Evolutionary conservation across 441 rosid genomes (phyloP).

Genomic region (Gossypium schwendimanii): DNA sequence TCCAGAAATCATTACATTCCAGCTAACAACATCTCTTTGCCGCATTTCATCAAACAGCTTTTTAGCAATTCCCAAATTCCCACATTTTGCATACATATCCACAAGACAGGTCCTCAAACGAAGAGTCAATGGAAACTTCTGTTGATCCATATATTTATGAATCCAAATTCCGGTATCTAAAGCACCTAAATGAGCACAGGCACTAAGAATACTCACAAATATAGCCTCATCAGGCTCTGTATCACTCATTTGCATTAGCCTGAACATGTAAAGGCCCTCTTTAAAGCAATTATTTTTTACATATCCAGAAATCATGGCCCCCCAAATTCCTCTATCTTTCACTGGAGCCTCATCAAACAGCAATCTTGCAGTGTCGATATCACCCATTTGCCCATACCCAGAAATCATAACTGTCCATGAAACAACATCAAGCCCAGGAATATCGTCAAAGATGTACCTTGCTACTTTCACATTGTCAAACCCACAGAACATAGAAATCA

Average conservation of each 20-base stretch:
- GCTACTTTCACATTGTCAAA: constrained; percentile 25
- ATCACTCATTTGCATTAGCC: constrained; percentile 31
- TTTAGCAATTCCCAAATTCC: constrained; percentile 44
- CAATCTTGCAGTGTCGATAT: constrained; percentile 31
- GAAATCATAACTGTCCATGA: constrained; percentile 46
- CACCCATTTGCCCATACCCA: constrained; percentile 38
- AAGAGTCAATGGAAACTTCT: constrained; percentile 24
- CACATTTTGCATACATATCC: constrained; percentile 69
- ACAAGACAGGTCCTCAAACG: constrained; percentile 50
- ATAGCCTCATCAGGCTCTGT: constrained; percentile 37
- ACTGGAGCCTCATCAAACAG: constrained; percentile 32
- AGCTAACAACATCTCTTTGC: constrained; percentile 42
- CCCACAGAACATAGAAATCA: constrained; percentile 34
- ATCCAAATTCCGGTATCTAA: constrained; percentile 42
- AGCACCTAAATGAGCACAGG: constrained; percentile 41
- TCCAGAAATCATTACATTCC: constrained; percentile 62
- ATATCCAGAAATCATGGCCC: constrained; percentile 47
- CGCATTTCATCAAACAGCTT: constrained; percentile 39
- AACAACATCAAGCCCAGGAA: constrained; percentile 24
- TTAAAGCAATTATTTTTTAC: constrained; percentile 37
- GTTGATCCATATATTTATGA: constrained; percentile 35
- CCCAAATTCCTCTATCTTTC: constrained; percentile 48
- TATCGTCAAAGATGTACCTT: constrained; percentile 33
- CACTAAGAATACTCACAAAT: constrained; percentile 29
- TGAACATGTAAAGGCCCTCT: constrained; percentile 39